phyloP scores from a whole-genome alignment of 2,329 filamentous ascomycete species.

The Aspergillus tubingensis region DNA sequence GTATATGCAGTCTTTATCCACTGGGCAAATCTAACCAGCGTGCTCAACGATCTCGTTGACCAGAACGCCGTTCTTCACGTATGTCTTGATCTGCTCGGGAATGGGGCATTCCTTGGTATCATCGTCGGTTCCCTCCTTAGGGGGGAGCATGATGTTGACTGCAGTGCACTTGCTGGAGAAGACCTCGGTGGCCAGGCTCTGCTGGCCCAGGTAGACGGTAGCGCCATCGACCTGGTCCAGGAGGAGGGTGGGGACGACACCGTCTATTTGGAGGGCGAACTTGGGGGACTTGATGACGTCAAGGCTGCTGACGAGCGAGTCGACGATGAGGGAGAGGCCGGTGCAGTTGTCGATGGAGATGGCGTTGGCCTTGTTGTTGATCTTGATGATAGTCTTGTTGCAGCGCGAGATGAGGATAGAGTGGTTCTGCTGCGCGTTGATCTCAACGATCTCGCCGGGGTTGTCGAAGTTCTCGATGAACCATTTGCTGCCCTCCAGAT shows the following conservation, averaged over 20 bases:
- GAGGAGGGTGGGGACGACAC: slow-evolving; percentile 80
- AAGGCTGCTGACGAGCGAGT: slow-evolving; percentile 84
- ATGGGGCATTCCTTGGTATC: slow-evolving; percentile 87
- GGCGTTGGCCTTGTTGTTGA: slow-evolving; percentile 95
- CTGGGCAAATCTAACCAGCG: slow-evolving; percentile 61
- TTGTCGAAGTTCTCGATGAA: slow-evolving; percentile 92
- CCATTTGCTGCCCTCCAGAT: slow-evolving; percentile 90
- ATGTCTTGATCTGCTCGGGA: slow-evolving; percentile 86
- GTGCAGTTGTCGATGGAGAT: slow-evolving; percentile 90
- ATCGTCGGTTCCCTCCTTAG: slow-evolving; percentile 65
- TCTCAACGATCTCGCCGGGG: slow-evolving; percentile 70
- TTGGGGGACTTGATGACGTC: slow-evolving; percentile 95
- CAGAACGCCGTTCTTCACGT: slow-evolving; percentile 72
- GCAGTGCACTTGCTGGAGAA: slow-evolving; percentile 86
- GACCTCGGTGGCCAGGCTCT: slow-evolving; percentile 75
- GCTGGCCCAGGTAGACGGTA: slow-evolving; percentile 79
- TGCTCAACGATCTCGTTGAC: slow-evolving; percentile 96
- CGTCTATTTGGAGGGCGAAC: slow-evolving; percentile 90
- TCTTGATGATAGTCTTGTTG: slow-evolving; percentile 83
- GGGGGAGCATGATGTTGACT: slow-evolving; percentile 82
- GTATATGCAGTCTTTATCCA: no score
- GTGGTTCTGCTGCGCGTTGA: slow-evolving; percentile 79
- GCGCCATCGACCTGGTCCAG: slow-evolving; percentile 93
- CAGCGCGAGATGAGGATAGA: slow-evolving; percentile 91
- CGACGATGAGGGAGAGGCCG: slow-evolving; percentile 81